A percentile compares a stretch with the other conserved stretches of the same genome.
Conservation (phyloP, 75 land plant species). For the Picea sitchensis region DNA sequence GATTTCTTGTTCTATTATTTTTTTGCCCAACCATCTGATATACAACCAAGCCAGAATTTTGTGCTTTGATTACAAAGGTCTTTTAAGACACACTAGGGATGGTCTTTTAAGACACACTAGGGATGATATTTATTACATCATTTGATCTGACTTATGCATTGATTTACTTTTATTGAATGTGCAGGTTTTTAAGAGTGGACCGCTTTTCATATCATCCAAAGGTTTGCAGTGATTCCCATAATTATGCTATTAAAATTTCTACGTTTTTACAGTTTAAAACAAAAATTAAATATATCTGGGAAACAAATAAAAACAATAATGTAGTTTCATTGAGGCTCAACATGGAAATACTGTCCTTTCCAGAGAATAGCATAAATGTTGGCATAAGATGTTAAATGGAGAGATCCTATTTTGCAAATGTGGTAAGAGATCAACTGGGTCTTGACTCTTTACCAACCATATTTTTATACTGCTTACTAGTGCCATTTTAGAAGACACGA, state of each 20-base stretch:
- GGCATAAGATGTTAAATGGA: neutral
- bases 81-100: neutral
- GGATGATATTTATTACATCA: neutral
- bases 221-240: constrained; percentile 33
- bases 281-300: neutral
- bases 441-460: too few relatives aligned
- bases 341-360: neutral
- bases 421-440: too few relatives aligned
- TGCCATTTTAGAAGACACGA: too few relatives aligned
- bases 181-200: constrained; percentile 89
- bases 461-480: too few relatives aligned
- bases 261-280: neutral
- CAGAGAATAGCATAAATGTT: neutral
- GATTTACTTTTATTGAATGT: neutral
- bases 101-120: neutral
- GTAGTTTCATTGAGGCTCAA: neutral
- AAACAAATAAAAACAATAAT: constrained; percentile 3
- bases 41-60: neutral
- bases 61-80: neutral
- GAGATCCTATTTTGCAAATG: too few relatives aligned
- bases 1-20: neutral
- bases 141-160: neutral
- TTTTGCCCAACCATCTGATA: neutral
- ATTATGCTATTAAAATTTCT: neutral
- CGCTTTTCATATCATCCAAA: constrained; percentile 80